A percentile compares a stretch with the other conserved stretches of the same genome.
Evolutionary conservation across 768 basidiomycete genomes (phyloP).

Genomic region (Lentinula sp.): DNA sequence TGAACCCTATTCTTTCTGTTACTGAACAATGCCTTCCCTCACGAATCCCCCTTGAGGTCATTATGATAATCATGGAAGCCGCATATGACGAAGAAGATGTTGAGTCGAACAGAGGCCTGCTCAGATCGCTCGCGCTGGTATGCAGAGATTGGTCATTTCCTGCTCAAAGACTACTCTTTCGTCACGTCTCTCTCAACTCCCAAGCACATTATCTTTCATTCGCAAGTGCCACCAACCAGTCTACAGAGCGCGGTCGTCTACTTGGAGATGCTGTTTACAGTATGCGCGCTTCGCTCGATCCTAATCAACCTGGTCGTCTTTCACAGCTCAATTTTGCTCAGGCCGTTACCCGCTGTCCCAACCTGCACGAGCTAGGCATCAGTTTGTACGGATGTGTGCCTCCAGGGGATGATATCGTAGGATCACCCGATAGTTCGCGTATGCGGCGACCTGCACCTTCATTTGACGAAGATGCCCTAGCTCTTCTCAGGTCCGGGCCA

Average conservation of each 20-base stretch:
- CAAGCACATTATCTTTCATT: constrained; percentile 52
- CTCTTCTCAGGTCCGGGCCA: constrained; percentile 50
- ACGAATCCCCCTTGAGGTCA: background rate
- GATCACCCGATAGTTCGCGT: constrained; percentile 38
- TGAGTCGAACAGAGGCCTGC: background rate
- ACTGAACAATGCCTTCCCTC: background rate
- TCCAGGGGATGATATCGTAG: constrained; percentile 45
- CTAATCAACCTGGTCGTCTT: constrained; percentile 58
- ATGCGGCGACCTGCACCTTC: constrained; percentile 45
- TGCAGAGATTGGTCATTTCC: constrained; percentile 61
- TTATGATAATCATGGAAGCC: constrained; percentile 1
- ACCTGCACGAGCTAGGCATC: constrained; percentile 48
- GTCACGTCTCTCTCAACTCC: constrained; percentile 46
- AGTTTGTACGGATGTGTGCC: constrained; percentile 53
- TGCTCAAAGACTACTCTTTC: constrained; percentile 62
- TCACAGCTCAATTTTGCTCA: constrained; percentile 50
- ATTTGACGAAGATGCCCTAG: constrained; percentile 46
- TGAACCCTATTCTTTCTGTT: background rate
- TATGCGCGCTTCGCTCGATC: constrained; percentile 55
- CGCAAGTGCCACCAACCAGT: constrained; percentile 39
- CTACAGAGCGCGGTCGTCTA: constrained; percentile 39
- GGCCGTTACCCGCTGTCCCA: constrained; percentile 54
- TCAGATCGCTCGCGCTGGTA: constrained; percentile 31
- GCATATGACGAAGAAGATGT: background rate
- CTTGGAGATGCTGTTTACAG: constrained; percentile 49